Evolutionary conservation across 2,329 filamentous ascomycete species (phyloP).

Genomic region (Aspergillus jensenii): DNA sequence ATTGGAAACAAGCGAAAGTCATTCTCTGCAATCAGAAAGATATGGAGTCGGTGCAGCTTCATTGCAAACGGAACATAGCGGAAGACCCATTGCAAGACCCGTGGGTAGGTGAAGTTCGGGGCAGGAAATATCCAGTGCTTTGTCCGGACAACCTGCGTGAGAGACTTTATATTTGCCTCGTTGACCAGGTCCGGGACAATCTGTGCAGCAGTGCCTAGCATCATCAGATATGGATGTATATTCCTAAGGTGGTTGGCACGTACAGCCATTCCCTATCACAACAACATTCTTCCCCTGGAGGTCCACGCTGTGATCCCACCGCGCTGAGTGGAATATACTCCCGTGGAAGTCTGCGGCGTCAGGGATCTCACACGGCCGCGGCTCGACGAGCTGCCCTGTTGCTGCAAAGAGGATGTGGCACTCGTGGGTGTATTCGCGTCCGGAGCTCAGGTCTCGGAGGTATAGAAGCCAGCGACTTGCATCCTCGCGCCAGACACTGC

Average conservation of each 20-base stretch:
- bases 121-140: slow-evolving; percentile 56
- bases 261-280: slow-evolving; percentile 36
- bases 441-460: slow-evolving; percentile 24
- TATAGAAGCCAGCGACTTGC: slow-evolving; percentile 49
- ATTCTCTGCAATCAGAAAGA: slow-evolving; percentile 35
- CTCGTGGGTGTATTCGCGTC: slow-evolving; percentile 37
- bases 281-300: slow-evolving; percentile 28
- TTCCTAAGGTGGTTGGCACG: background rate
- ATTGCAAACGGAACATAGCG: slow-evolving; percentile 48
- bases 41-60: slow-evolving; percentile 36
- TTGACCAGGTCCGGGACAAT: slow-evolving; percentile 23
- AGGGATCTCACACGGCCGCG: slow-evolving; percentile 43
- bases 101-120: slow-evolving; percentile 44
- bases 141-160: slow-evolving; percentile 58
- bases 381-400: slow-evolving; percentile 46
- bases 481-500: slow-evolving; percentile 49
- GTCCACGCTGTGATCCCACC: slow-evolving; percentile 25
- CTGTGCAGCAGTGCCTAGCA: slow-evolving; percentile 25
- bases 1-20: slow-evolving; percentile 33
- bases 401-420: slow-evolving; percentile 52
- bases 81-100: slow-evolving; percentile 49
- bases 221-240: background rate
- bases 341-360: slow-evolving; percentile 23
- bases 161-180: slow-evolving; percentile 49
- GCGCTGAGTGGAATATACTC: slow-evolving; percentile 27